These are phyloP conservation scores for Plenodomus tracheiphilus DNA, from an alignment of 2,329 filamentous ascomycete species.

Conservation along the genomic window DNA sequence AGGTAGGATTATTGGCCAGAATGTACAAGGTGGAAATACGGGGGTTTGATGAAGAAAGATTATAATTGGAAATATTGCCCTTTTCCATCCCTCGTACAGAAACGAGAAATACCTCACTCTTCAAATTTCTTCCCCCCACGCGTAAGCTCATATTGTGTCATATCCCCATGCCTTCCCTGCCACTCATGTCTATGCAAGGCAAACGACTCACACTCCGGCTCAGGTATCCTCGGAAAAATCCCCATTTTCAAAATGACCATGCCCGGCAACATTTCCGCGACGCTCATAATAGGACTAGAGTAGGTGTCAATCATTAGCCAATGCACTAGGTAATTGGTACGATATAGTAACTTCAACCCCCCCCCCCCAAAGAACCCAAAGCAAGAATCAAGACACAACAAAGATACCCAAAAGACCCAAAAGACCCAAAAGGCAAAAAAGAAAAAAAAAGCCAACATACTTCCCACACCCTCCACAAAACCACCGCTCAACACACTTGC, in stretches of 20 bases:
- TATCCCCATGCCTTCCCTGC: conserved; percentile 45
- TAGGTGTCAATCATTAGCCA: neutral
- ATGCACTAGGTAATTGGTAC: conserved; percentile 39
- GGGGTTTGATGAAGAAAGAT: too few relatives aligned
- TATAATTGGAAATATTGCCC: too few relatives aligned
- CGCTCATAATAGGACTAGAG: conserved; percentile 53
- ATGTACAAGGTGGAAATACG: too few relatives aligned
- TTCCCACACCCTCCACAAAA: conserved; percentile 55
- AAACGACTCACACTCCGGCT: conserved; percentile 53
- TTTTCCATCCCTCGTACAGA: too few relatives aligned
- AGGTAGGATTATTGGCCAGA: too few relatives aligned
- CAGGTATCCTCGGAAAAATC: conserved; percentile 53
- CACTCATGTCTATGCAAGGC: conserved; percentile 49
- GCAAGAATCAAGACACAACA: too few relatives aligned
- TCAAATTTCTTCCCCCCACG: conserved; percentile 46
- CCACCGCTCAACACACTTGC: conserved; percentile 49
- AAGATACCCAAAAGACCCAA: neutral
- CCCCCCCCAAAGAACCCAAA: too few relatives aligned
- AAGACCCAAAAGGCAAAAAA: neutral
- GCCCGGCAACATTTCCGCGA: conserved; percentile 45
- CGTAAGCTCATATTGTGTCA: conserved; percentile 47
- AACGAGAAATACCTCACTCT: too few relatives aligned
- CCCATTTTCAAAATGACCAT: conserved; percentile 56
- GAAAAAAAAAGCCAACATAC: conserved; percentile 12
- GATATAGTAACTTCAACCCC: neutral